These are phyloP conservation scores for Ceratocystis lukuohia DNA, from an alignment of 2,329 filamentous ascomycete species.

Conservation along the genomic window DNA sequence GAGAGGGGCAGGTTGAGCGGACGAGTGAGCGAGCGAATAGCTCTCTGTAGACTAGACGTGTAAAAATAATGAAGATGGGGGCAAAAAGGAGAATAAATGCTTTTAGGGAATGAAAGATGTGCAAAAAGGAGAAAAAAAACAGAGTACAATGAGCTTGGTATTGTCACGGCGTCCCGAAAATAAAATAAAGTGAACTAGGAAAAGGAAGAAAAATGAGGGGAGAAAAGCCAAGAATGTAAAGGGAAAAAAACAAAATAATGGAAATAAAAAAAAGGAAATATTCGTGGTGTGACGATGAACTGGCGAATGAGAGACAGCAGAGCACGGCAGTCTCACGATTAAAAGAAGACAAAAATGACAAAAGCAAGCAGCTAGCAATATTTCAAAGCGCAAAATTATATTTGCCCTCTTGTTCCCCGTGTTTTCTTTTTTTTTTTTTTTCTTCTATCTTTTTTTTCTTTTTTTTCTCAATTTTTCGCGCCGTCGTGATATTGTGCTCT, in stretches of 20 bases:
- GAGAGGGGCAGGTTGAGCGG: neutral
- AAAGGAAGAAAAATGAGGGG: slow-evolving; percentile 1
- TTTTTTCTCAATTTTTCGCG: neutral
- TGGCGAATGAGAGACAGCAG: neutral
- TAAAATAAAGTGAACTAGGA: neutral
- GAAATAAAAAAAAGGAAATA: neutral
- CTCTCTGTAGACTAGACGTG: neutral
- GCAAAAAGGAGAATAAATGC: slow-evolving; percentile 1
- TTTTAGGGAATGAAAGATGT: neutral
- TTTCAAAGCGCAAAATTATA: neutral
- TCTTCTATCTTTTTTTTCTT: neutral
- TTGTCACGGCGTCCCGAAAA: neutral
- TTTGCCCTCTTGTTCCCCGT: neutral
- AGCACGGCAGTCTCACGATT: neutral
- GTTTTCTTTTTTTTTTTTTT: neutral
- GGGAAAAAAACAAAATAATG: neutral
- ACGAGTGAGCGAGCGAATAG: neutral
- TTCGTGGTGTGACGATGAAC: neutral
- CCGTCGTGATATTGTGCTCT: neutral
- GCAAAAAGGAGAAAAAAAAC: neutral
- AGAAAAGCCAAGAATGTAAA: neutral
- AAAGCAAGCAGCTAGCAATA: too few relatives aligned
- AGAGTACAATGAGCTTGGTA: neutral
- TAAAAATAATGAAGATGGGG: slow-evolving; percentile 5
- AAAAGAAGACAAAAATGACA: too few relatives aligned